Evolutionary conservation across 352 stramenopile species (phyloP), one percentile per base, ranked within the genome.

Genomic region (Lagenidium giganteum): DNA sequence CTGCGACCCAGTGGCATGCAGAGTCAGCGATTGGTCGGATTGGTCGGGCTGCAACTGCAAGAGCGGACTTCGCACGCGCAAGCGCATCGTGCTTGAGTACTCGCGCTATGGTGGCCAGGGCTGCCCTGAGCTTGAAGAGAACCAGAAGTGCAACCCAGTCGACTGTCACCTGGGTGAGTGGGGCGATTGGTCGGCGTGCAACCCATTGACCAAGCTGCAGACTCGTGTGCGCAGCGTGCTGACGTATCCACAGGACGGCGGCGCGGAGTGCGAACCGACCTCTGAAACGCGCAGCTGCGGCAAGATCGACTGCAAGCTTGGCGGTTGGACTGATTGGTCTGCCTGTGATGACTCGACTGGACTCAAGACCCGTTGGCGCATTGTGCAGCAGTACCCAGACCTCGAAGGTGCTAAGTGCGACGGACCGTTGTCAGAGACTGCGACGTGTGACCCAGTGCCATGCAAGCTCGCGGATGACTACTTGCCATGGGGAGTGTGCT

Each of bases 391-490:
- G 24, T 59, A 79, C 36, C n/a, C n/a, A n/a, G n/a, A n/a, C n/a
- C n/a, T n/a, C n/a, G n/a, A n/a, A n/a, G n/a, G n/a, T n/a, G n/a
- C n/a, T n/a, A n/a, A n/a, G n/a, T n/a, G n/a, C n/a, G n/a, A n/a
- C n/a, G n/a, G n/a, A n/a, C n/a, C n/a, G n/a, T n/a, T n/a, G n/a
- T n/a, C n/a, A n/a, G n/a, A n/a, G n/a, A n/a, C n/a, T n/a, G n/a
- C n/a, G n/a, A n/a, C n/a, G n/a, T n/a, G n/a, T n/a, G n/a, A n/a
- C n/a, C n/a, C n/a, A n/a, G n/a, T n/a, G n/a, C n/a, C n/a, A n/a
- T 90, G 77, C 22, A 35, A 47, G 20, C 40, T 85, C 0, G 53
- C n/a, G n/a, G n/a, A n/a, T n/a, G n/a, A n/a, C n/a, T n/a, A n/a
- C n/a, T n/a, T n/a, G n/a, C n/a, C n/a, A n/a, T n/a, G n/a, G n/a